Percentiles rank a stretch among this genome's conserved stretches.
Conservation (phyloP, 169 alveolate species). For the Plasmodium vivax region DNA sequence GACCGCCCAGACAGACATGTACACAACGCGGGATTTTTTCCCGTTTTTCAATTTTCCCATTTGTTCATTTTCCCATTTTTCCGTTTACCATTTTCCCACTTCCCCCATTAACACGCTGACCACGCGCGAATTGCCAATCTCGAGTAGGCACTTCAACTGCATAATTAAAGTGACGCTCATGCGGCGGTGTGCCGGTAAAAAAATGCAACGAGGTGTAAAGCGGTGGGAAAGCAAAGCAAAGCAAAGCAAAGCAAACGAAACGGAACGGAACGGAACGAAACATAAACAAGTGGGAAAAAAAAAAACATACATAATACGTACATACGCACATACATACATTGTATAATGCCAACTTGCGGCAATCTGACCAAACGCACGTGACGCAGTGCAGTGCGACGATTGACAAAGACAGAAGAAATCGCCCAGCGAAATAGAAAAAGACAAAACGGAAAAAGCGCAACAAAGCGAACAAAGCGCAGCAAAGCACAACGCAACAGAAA, state of each 20-base stretch:
- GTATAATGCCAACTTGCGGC: background rate
- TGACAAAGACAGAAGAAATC: background rate
- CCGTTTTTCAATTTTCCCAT: background rate
- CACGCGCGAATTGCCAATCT: background rate
- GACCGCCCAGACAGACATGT: background rate
- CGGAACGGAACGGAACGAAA: background rate
- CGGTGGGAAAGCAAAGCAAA: background rate
- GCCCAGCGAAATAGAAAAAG: background rate
- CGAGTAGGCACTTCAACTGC: constrained; percentile 49
- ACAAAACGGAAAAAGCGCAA: background rate
- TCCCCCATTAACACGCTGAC: background rate
- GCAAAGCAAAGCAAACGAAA: background rate
- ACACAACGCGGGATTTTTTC: background rate
- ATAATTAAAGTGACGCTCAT: constrained; percentile 28
- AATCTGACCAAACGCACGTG: background rate
- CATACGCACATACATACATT: too few relatives aligned
- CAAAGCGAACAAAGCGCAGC: too few relatives aligned
- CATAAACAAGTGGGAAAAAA: background rate
- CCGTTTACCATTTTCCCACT: background rate
- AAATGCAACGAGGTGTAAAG: background rate
- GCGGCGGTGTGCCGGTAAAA: background rate
- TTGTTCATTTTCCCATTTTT: background rate
- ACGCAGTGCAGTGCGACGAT: background rate
- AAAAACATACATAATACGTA: background rate
- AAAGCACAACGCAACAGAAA: background rate